phyloP scores from a whole-genome alignment of 2,329 filamentous ascomycete genomes.

The Pestalotiopsis fici region DNA sequence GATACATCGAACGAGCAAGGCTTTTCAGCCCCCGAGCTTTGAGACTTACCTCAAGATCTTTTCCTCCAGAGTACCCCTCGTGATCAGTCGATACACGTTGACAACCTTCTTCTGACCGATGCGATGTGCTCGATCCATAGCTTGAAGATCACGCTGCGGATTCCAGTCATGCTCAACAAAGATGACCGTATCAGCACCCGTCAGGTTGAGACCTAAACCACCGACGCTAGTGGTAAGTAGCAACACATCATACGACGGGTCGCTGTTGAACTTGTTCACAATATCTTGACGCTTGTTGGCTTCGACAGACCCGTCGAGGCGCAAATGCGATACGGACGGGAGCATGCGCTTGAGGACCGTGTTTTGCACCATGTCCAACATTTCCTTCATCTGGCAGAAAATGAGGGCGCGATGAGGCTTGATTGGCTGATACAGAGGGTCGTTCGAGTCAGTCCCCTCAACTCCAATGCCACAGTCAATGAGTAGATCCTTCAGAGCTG shows the following conservation, averaged over 20 bases:
- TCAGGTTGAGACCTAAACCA: conserved; percentile 91
- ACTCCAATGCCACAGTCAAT: conserved; percentile 97
- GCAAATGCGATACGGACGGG: conserved; percentile 89
- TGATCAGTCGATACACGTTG: conserved; percentile 97
- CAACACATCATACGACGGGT: conserved; percentile 93
- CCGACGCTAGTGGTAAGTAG: conserved; percentile 94
- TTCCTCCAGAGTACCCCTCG: conserved; percentile 92
- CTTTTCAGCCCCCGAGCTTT: no score
- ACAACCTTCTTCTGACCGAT: conserved; percentile 99
- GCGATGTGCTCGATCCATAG: conserved; percentile 97
- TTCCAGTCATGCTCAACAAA: conserved; percentile 99
- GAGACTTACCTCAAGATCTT: conserved; percentile 75
- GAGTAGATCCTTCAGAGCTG: conserved; percentile 86
- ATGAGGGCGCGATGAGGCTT: conserved; percentile 94
- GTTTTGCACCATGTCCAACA: conserved; percentile 98
- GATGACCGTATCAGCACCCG: conserved; percentile 96
- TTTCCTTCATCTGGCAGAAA: conserved; percentile 99
- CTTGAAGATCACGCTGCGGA: conserved; percentile 96
- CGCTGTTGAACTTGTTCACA: conserved; percentile 98
- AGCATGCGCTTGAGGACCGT: conserved; percentile 88
- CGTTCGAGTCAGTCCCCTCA: conserved; percentile 61
- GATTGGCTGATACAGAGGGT: conserved; percentile 75
- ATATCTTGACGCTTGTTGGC: conserved; percentile 94
- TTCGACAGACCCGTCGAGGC: conserved; percentile 92
- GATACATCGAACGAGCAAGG: background rate